phyloP scores from a whole-genome alignment of 2,329 filamentous ascomycete genomes.

The Sporothrix brasiliensis region DNA sequence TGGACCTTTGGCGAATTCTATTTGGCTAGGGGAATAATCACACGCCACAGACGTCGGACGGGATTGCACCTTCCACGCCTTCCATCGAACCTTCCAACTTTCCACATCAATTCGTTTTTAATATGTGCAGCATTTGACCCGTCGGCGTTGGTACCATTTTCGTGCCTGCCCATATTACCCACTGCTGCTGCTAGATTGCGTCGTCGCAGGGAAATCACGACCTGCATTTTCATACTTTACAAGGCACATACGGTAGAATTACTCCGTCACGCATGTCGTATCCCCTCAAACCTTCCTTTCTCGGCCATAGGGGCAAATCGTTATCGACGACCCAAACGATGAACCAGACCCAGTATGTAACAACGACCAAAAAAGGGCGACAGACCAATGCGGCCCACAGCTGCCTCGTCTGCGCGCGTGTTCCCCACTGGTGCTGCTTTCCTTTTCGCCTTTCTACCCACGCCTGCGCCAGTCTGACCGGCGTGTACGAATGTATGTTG shows the following conservation, averaged over 20 bases:
- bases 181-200: slow-evolving; percentile 1
- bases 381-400: slow-evolving; percentile 2
- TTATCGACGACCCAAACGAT: slow-evolving; percentile 12
- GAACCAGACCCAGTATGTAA: not conserved
- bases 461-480: not conserved
- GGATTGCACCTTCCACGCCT: slow-evolving; percentile 17
- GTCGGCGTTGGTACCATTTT: slow-evolving; percentile 14
- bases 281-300: slow-evolving; percentile 9
- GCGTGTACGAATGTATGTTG: not conserved
- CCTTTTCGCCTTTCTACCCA: not conserved
- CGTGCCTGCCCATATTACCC: slow-evolving; percentile 9
- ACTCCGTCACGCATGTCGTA: not conserved
- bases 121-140: not conserved
- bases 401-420: slow-evolving; percentile 24
- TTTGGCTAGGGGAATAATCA: slow-evolving; percentile 21
- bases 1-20: slow-evolving; percentile 24
- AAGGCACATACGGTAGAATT: not conserved
- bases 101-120: not conserved
- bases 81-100: not conserved
- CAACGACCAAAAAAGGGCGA: not conserved
- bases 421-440: slow-evolving; percentile 5
- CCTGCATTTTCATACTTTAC: not conserved
- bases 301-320: slow-evolving; percentile 3
- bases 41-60: slow-evolving; percentile 7
- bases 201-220: slow-evolving; percentile 1